phyloP scores from a whole-genome alignment of 1,139 yeast species.

The Zhuliangozyma parablackwelliae region DNA sequence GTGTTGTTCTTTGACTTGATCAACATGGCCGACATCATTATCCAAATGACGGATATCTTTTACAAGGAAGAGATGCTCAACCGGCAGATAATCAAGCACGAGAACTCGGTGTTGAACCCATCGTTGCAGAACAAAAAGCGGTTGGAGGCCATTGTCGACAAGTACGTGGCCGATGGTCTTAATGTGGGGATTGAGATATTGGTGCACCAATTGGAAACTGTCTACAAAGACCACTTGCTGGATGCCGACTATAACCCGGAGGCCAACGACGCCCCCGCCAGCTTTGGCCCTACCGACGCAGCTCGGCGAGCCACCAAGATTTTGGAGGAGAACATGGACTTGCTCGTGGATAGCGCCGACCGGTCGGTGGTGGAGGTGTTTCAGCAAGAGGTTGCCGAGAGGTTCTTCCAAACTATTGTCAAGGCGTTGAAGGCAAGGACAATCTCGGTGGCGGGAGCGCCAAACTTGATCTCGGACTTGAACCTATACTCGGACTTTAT shows the following conservation, averaged over 20 bases:
- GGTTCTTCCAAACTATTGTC: conserved; percentile 74
- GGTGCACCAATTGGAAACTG: conserved; percentile 63
- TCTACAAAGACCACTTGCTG: conserved; percentile 22
- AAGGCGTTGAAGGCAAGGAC: conserved; percentile 66
- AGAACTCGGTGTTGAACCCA: conserved; percentile 73
- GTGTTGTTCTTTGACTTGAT: conserved; percentile 85
- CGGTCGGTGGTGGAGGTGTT: conserved; percentile 85
- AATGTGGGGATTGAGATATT: conserved; percentile 86
- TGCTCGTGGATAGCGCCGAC: conserved; percentile 81
- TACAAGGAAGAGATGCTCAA: conserved; percentile 79
- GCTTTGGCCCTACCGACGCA: conserved; percentile 63
- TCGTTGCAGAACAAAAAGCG: conserved; percentile 76
- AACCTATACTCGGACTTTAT: conserved; percentile 75
- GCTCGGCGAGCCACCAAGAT: conserved; percentile 60
- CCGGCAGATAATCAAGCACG: conserved; percentile 58
- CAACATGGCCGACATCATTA: conserved; percentile 86
- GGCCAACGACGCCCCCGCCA: conserved; percentile 9
- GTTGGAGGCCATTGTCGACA: conserved; percentile 78
- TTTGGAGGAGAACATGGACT: conserved; percentile 66
- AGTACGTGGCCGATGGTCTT: conserved; percentile 86
- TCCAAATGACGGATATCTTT: conserved; percentile 89
- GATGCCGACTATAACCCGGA: conserved; percentile 33
- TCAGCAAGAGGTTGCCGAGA: conserved; percentile 87
- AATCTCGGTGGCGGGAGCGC: conserved; percentile 78
- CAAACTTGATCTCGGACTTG: conserved; percentile 68